These are phyloP conservation scores for Tolypocladium paradoxum DNA, from an alignment of 2,329 filamentous ascomycete species.

Conservation along the genomic window DNA sequence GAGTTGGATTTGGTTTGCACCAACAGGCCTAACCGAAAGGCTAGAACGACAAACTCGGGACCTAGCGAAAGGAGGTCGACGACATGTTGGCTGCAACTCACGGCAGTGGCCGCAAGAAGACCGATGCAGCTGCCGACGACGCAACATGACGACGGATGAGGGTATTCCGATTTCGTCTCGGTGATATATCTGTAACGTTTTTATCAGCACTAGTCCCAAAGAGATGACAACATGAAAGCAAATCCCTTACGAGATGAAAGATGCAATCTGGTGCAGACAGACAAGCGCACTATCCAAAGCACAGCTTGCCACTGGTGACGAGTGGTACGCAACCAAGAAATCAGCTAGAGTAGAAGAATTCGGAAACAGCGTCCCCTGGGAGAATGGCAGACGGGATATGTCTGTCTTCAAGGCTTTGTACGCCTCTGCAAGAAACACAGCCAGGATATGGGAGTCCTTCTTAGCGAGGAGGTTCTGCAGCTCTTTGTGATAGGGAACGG, in stretches of 20 bases:
- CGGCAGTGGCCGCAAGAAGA: neutral
- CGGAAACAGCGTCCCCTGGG: neutral
- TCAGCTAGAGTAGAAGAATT: neutral
- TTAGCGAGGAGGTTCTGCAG: neutral
- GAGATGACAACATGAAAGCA: no score
- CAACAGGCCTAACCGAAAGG: neutral
- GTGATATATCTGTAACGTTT: neutral
- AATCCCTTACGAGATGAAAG: neutral
- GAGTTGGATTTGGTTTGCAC: neutral
- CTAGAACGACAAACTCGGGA: neutral
- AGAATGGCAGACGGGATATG: neutral
- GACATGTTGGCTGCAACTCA: conserved; percentile 1
- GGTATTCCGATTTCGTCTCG: neutral
- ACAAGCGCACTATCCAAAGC: neutral
- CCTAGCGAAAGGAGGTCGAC: neutral
- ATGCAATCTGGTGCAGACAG: neutral
- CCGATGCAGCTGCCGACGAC: conserved; percentile 1
- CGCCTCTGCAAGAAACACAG: neutral
- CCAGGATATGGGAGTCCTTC: neutral
- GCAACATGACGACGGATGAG: neutral
- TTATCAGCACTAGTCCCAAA: no score
- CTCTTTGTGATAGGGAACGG: neutral
- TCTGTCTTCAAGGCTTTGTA: neutral
- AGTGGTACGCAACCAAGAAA: neutral
- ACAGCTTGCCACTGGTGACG: neutral